Percentiles rank a stretch among this genome's conserved stretches.
Conservation (phyloP, 2,329 filamentous ascomycete species). For the Neopestalotiopsis sp. region DNA sequence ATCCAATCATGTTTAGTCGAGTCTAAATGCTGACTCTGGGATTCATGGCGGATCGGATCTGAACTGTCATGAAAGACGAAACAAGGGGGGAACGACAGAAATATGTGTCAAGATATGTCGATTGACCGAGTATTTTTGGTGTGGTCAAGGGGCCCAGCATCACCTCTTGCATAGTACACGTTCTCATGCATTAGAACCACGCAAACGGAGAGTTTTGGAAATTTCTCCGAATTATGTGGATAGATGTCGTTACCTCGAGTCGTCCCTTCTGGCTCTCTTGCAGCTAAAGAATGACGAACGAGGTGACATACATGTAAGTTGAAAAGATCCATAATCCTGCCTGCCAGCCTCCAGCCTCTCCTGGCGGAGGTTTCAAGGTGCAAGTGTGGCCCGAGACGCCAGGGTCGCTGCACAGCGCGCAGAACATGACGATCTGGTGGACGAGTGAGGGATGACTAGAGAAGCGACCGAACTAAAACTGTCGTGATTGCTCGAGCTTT, state of each 20-base stretch:
- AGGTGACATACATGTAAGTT: neutral
- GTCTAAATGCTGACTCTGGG: neutral
- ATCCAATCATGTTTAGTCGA: neutral
- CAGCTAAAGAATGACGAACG: neutral
- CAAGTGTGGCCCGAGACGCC: neutral
- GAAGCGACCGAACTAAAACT: too few species aligned
- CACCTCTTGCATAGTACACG: neutral
- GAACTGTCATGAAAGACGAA: neutral
- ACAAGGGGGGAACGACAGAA: too few species aligned
- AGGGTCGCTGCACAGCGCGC: slow-evolving; percentile 2
- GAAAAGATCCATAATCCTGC: neutral
- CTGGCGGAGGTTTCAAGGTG: neutral
- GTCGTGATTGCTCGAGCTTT: too few species aligned
- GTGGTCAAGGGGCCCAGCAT: too few species aligned
- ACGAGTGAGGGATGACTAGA: neutral
- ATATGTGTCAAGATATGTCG: neutral
- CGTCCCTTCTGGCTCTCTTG: neutral
- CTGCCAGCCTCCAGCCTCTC: neutral
- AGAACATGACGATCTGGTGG: neutral
- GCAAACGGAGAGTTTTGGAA: neutral
- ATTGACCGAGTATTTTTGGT: too few species aligned
- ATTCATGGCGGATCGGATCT: neutral
- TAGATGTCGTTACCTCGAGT: neutral
- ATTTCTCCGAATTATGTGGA: neutral
- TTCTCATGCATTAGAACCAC: neutral